Evolutionary conservation across 495 filamentous ascomycete genomes (phyloP).

Genomic region (Bathelium albidoporum): DNA sequence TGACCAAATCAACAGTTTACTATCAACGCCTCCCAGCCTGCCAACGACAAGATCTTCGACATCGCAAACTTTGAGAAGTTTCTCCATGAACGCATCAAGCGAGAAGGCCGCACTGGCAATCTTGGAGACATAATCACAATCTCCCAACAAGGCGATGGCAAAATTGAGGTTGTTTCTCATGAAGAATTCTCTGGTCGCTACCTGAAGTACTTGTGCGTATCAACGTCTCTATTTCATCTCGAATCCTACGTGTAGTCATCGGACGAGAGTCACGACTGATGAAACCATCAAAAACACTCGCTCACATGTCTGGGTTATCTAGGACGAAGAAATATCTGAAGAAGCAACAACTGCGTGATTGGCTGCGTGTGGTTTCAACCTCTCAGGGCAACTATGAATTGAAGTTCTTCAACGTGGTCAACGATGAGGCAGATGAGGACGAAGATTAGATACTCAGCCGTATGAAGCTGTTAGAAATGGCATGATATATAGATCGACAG

Average conservation of each 20-base stretch:
- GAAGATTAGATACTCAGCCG: conserved; percentile 62
- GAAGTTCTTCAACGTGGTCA: conserved; percentile 99
- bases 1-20: conserved; percentile 54
- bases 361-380: conserved; percentile 96
- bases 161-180: conserved; percentile 95
- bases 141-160: conserved; percentile 82
- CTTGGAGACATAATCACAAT: conserved; percentile 89
- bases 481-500: not conserved
- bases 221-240: not conserved
- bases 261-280: too few species aligned
- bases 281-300: not conserved
- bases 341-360: conserved; percentile 99
- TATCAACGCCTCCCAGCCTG: conserved; percentile 97
- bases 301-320: not conserved
- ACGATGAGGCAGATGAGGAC: conserved; percentile 92
- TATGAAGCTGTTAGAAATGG: not conserved
- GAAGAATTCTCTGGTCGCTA: conserved; percentile 96
- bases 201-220: conserved; percentile 93
- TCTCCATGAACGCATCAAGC: conserved; percentile 99
- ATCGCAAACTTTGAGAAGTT: conserved; percentile 98
- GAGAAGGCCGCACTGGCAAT: conserved; percentile 95
- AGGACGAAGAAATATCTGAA: conserved; percentile 99
- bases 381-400: conserved; percentile 97
- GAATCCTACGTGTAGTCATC: too few species aligned
- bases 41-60: conserved; percentile 99